phyloP scores from a whole-genome alignment of 441 rosid species.

The Biscutella auriculata region DNA sequence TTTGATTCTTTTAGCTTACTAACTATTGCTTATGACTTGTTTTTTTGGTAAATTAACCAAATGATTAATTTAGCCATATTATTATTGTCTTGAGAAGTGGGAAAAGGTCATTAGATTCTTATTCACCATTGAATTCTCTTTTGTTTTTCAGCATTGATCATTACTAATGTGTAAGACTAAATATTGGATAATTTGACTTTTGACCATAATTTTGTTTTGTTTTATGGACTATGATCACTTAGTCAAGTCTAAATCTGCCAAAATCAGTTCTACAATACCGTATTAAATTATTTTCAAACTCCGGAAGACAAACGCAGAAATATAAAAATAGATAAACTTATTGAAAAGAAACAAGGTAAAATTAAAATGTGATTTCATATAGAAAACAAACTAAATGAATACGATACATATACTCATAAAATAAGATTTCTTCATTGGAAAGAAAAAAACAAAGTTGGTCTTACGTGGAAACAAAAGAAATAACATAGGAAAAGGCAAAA shows the following conservation, averaged over 20 bases:
- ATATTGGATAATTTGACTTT: not conserved
- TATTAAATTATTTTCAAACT: no score
- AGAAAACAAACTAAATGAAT: no score
- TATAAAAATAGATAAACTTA: no score
- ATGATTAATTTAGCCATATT: not conserved
- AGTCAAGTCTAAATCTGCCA: conserved; percentile 3
- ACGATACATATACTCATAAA: no score
- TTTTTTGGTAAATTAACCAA: not conserved
- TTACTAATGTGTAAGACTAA: not conserved
- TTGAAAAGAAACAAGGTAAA: no score
- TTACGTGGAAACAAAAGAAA: no score
- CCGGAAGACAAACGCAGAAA: no score
- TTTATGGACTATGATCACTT: not conserved
- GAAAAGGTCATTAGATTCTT: not conserved
- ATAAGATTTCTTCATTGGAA: no score
- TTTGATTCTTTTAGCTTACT: not conserved
- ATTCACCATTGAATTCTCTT: not conserved
- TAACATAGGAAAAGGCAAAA: no score
- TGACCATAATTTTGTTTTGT: no score
- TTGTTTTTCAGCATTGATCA: not conserved
- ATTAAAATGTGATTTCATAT: no score
- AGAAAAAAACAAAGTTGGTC: no score
- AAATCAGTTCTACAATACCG: not conserved
- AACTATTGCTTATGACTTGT: not conserved
- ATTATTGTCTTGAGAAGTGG: not conserved